Evolutionary conservation across 2,329 filamentous ascomycete genomes (phyloP).

Genomic region (Phoma herbarum): DNA sequence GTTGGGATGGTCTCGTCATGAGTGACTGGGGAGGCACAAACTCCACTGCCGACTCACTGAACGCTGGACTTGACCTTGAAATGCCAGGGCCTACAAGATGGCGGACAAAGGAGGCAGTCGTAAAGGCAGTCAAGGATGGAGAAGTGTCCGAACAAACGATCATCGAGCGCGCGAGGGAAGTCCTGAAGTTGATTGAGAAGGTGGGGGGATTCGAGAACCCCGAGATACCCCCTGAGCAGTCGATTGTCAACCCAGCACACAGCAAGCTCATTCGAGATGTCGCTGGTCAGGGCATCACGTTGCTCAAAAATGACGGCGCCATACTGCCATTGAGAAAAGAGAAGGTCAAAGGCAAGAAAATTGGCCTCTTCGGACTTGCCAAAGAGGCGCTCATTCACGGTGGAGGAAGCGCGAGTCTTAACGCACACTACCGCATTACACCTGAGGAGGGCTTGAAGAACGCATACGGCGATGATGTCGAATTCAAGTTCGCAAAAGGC

Average conservation of each 20-base stretch:
- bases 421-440: constrained; percentile 41
- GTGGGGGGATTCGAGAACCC: constrained; percentile 68
- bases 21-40: constrained; percentile 67
- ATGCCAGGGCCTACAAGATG: constrained; percentile 66
- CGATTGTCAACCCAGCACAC: constrained; percentile 69
- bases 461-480: constrained; percentile 40
- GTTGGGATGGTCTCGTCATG: constrained; percentile 72
- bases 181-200: constrained; percentile 72
- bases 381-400: constrained; percentile 55
- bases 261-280: constrained; percentile 69
- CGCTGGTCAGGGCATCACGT: constrained; percentile 72
- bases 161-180: constrained; percentile 41
- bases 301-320: constrained; percentile 74
- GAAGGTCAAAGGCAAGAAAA: constrained; percentile 61
- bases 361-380: constrained; percentile 76
- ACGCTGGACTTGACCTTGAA: constrained; percentile 50
- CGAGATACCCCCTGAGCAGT: constrained; percentile 63
- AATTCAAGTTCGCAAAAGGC: constrained; percentile 46
- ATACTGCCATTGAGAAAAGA: constrained; percentile 71
- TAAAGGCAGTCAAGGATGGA: constrained; percentile 48
- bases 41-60: constrained; percentile 46
- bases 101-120: constrained; percentile 71
- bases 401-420: constrained; percentile 44
- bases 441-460: constrained; percentile 38
- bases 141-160: constrained; percentile 60